A percentile compares a stretch with the other conserved stretches of the same genome.
Evolutionary conservation across 331 rosid genomes (phyloP).

Genomic region (Saraca asoca): DNA sequence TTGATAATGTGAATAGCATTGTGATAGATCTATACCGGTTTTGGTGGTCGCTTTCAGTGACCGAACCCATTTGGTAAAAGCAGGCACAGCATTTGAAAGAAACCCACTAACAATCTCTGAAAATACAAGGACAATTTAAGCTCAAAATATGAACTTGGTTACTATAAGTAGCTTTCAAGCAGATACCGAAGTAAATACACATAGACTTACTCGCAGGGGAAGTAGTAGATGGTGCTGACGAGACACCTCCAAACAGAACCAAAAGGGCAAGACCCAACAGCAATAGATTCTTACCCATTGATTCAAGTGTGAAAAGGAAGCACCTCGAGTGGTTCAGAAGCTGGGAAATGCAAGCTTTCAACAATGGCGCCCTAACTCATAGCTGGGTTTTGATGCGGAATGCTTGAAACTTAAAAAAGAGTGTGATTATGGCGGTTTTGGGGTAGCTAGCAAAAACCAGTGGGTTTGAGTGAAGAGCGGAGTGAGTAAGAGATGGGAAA

Average conservation of each 20-base stretch:
- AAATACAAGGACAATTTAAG: constrained; percentile 27
- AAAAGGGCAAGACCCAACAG: constrained; percentile 47
- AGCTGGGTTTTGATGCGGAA: constrained; percentile 8
- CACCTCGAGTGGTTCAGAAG: constrained; percentile 13
- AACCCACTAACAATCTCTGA: constrained; percentile 72
- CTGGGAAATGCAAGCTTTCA: constrained; percentile 34
- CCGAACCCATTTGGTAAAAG: constrained; percentile 71
- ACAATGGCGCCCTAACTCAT: constrained; percentile 56
- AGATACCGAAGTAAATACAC: neutral
- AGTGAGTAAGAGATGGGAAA: constrained; percentile 31
- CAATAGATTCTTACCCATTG: constrained; percentile 55
- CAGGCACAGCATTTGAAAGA: constrained; percentile 68
- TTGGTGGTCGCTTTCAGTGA: constrained; percentile 76
- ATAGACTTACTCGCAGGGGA: constrained; percentile 65
- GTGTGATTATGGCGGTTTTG: constrained; percentile 1
- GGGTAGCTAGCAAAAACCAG: constrained; percentile 28
- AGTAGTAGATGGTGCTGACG: constrained; percentile 52
- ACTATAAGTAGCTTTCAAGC: constrained; percentile 27
- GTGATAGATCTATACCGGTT: constrained; percentile 65
- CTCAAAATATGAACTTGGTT: constrained; percentile 24
- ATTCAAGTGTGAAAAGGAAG: constrained; percentile 31
- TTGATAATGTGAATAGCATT: constrained; percentile 9
- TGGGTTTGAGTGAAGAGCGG: constrained; percentile 35
- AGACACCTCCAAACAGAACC: constrained; percentile 44
- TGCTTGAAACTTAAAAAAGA: constrained; percentile 15